Conservation (phyloP, 352 stramenopile species). For the Globisporangium emineosum region DNA sequence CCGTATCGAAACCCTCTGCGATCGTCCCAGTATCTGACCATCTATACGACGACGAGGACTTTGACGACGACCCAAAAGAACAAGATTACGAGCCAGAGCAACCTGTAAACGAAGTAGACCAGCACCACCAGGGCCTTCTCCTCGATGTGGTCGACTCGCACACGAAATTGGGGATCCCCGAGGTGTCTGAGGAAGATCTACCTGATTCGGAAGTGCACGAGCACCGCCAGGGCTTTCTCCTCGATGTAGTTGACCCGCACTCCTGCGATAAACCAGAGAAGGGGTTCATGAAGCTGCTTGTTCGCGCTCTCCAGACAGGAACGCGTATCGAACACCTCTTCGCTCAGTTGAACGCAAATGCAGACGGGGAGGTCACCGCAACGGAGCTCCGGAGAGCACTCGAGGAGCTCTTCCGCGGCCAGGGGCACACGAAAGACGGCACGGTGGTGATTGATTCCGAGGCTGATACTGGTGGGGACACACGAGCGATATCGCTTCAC, state of each 20-base stretch:
- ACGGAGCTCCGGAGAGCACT: too few relatives aligned
- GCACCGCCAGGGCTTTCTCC: constrained; percentile 3
- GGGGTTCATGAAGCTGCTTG: too few relatives aligned
- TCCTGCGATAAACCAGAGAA: too few relatives aligned
- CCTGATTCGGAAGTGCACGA: not conserved
- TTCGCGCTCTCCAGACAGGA: too few relatives aligned
- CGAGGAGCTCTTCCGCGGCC: too few relatives aligned
- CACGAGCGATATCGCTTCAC: too few relatives aligned
- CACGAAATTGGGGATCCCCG: not conserved
- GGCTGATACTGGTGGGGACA: too few relatives aligned
- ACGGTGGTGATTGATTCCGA: too few relatives aligned
- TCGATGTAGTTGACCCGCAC: constrained; percentile 6
- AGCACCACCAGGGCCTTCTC: not conserved
- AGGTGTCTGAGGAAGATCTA: not conserved
- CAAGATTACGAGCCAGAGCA: not conserved
- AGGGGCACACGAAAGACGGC: too few relatives aligned
- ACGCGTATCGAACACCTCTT: too few relatives aligned
- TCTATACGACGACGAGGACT: constrained; percentile 31
- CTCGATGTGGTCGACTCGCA: not conserved
- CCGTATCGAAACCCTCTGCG: not conserved
- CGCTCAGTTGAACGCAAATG: too few relatives aligned
- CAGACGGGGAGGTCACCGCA: too few relatives aligned
- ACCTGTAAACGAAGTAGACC: not conserved
- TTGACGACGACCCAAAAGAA: constrained; percentile 22
- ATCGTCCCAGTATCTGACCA: not conserved